phyloP scores from a whole-genome alignment of 1,284 basidiomycete species.

The Irpex sp. region DNA sequence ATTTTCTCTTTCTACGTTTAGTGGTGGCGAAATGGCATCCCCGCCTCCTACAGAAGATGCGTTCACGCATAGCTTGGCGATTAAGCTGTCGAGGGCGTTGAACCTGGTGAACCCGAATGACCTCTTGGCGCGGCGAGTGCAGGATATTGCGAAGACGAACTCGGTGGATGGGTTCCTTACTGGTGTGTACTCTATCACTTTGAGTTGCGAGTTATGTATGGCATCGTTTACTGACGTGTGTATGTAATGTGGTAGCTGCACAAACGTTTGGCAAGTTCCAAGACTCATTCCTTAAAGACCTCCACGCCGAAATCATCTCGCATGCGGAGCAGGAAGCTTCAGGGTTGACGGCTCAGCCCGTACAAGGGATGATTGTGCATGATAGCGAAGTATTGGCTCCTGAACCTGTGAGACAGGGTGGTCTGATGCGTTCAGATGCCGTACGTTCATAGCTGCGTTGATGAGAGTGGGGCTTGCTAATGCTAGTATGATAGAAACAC shows the following conservation, averaged over 20 bases:
- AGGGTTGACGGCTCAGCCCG: conserved; percentile 49
- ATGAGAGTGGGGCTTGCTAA: neutral
- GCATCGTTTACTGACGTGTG: too few relatives aligned
- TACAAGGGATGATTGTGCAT: conserved; percentile 76
- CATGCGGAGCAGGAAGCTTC: conserved; percentile 65
- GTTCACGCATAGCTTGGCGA: conserved; percentile 76
- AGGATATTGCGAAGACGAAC: conserved; percentile 75
- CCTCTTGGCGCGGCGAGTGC: conserved; percentile 72
- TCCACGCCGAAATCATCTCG: conserved; percentile 55
- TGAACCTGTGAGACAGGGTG: conserved; percentile 72
- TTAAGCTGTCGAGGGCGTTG: conserved; percentile 76
- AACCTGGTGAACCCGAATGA: conserved; percentile 84
- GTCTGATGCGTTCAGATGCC: conserved; percentile 63
- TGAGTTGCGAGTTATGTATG: neutral
- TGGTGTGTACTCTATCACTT: conserved; percentile 31
- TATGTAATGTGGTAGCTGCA: conserved; percentile 48
- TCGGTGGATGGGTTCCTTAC: conserved; percentile 61
- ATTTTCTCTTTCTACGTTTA: neutral
- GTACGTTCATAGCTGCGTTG: conserved; percentile 39
- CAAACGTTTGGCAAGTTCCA: conserved; percentile 85
- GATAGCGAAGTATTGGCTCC: conserved; percentile 78
- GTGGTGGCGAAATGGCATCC: conserved; percentile 8
- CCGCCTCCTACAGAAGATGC: conserved; percentile 32
- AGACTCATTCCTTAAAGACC: conserved; percentile 53
- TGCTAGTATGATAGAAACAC: conserved; percentile 49